A percentile compares a stretch with the other conserved stretches of the same genome.
These are phyloP conservation scores for Botryobasidium botryosum DNA, from an alignment of 768 basidiomycete species.

Conservation along the genomic window DNA sequence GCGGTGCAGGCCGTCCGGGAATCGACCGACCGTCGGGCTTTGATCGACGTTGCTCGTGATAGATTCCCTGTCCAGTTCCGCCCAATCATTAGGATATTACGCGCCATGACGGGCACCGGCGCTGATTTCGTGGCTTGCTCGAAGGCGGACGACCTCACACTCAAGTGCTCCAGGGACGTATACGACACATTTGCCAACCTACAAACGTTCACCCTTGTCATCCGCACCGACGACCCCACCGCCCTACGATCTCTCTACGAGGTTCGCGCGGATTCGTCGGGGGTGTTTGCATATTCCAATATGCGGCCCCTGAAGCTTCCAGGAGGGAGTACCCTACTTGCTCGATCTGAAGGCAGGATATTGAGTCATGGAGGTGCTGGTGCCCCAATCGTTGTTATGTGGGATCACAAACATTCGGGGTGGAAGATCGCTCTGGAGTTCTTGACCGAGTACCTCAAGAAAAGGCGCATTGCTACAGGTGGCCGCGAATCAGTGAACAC, in stretches of 20 bases:
- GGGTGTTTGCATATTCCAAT: constrained; percentile 33
- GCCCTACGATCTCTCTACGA: constrained; percentile 11
- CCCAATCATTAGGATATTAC: constrained; percentile 51
- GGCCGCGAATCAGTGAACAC: neutral
- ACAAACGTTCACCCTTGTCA: constrained; percentile 55
- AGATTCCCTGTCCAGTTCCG: constrained; percentile 69
- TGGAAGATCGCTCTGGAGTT: constrained; percentile 80
- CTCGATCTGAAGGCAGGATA: constrained; percentile 47
- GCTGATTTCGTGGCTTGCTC: constrained; percentile 23
- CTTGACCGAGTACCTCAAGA: constrained; percentile 53
- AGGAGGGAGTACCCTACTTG: constrained; percentile 55
- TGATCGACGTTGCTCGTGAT: constrained; percentile 66
- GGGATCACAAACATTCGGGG: constrained; percentile 70
- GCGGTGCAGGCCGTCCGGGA: constrained; percentile 48
- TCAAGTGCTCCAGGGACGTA: constrained; percentile 49
- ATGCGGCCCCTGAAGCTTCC: constrained; percentile 51
- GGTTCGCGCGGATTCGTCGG: constrained; percentile 4
- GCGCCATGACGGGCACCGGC: constrained; percentile 60
- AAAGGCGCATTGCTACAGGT: neutral
- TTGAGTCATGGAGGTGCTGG: constrained; percentile 44
- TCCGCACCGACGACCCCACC: constrained; percentile 34
- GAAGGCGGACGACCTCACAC: too few species aligned
- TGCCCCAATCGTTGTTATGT: constrained; percentile 53
- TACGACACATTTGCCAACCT: constrained; percentile 62
- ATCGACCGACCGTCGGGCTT: constrained; percentile 49